Evolutionary conservation across 805 yeast species (phyloP).

Genomic region (Saturnispora serradocipensis): DNA sequence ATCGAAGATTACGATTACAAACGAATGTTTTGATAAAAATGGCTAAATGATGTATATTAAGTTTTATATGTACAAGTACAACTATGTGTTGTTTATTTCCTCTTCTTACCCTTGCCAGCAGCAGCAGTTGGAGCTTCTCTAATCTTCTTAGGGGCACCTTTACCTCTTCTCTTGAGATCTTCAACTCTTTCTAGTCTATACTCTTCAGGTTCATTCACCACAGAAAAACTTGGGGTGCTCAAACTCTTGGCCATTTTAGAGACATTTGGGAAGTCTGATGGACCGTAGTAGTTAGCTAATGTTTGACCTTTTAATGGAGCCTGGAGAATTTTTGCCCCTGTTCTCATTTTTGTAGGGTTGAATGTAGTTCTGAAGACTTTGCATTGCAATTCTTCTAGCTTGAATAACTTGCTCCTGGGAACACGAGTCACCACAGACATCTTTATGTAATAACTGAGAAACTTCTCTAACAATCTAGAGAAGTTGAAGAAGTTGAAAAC

Average conservation of each 20-base stretch:
- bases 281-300: constrained; percentile 66
- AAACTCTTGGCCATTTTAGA: constrained; percentile 20
- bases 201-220: constrained; percentile 60
- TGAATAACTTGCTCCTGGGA: constrained; percentile 35
- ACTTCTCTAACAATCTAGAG: neutral
- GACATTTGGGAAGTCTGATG: constrained; percentile 59
- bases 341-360: constrained; percentile 57
- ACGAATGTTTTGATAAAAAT: constrained; percentile 20
- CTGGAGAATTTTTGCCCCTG: constrained; percentile 63
- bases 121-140: constrained; percentile 31
- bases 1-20: constrained; percentile 25
- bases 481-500: constrained; percentile 3
- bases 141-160: constrained; percentile 79
- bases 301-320: constrained; percentile 65
- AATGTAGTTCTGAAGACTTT: constrained; percentile 60
- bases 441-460: neutral
- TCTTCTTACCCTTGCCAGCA: constrained; percentile 35
- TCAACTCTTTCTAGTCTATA: constrained; percentile 58
- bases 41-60: neutral
- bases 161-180: constrained; percentile 72
- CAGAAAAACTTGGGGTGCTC: constrained; percentile 26
- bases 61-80: constrained; percentile 4
- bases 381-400: constrained; percentile 52
- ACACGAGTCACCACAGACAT: constrained; percentile 16
- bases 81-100: neutral